Base-by-base conservation (phyloP, 2,329 filamentous ascomycete species). In the Microcyclosporella mali region DNA sequence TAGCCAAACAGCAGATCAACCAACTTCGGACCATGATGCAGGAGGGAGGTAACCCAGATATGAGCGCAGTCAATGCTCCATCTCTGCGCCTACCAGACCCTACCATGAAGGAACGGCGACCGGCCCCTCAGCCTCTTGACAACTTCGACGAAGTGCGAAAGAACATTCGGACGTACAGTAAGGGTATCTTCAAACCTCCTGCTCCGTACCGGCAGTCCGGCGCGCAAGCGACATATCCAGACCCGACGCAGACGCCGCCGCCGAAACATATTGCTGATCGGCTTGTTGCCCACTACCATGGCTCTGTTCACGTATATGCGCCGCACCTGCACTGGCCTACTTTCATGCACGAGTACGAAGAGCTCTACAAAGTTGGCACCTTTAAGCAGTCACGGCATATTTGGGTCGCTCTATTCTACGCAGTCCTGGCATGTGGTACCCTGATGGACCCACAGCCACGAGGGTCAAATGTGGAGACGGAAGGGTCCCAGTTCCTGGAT, bases 261-360 rank as follows among this genome's bases (percentile, higher is more conserved):
- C 72, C 83, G 1, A 83, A 81, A 51, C 70, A 79, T 19, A 66
- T 81, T 16, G 80, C 82, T 19, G 87, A 94, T 49, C 78, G 78
- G 52, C 71, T 95, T 2, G 67, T 95, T 25, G 74, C 78, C 27
- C 76, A 83, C 29, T 98, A 94, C 64, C 84, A 85, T 55, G 72
- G 76, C 30, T 84, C 83, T 6, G 73, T 87, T 17, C 90, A 97
- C 61, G 77, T 81, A 25, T 82, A 86, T 63, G 83, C 89, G 53
- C 92, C 92, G 0, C 81, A 95, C 33, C 59, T 97, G 8, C 87
- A 97, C 63, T 94, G 89, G 85, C 85, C 87, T 2, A 84, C 78
- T 0, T 94, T 97, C 56, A 74, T 83, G 56, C 73, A 77, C 36
- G 78, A 84, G 39, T 84, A 90, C 47, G 86, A 94, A 43, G 74